Evolutionary conservation across 179 eudicot species (phyloP).

Genomic region (Corrigiola litoralis): DNA sequence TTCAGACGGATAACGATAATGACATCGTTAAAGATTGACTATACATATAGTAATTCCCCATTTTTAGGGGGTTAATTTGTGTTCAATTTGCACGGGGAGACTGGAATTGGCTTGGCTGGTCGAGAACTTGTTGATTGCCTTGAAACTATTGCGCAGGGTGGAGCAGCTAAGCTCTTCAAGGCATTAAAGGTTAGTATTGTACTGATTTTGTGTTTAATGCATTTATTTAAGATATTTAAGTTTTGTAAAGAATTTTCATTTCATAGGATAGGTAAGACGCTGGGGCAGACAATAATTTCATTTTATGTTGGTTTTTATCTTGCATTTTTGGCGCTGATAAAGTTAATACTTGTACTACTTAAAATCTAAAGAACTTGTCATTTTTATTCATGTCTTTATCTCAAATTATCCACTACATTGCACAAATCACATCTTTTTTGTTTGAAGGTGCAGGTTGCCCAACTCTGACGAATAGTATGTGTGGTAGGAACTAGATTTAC

Average conservation of each 20-base stretch:
- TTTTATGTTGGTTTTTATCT: conserved; percentile 99
- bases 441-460: conserved; percentile 75
- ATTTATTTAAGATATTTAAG: too few relatives aligned
- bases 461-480: conserved; percentile 90
- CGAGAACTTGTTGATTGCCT: conserved; percentile 89
- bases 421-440: neutral
- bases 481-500: conserved; percentile 94
- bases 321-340: conserved; percentile 88
- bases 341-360: conserved; percentile 37
- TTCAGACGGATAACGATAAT: conserved; percentile 76
- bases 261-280: conserved; percentile 91
- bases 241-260: conserved; percentile 3
- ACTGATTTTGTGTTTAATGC: too few relatives aligned
- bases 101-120: conserved; percentile 96
- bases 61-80: neutral
- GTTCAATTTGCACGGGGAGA: conserved; percentile 47
- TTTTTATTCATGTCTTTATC: too few relatives aligned
- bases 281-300: conserved; percentile 81
- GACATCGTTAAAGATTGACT: conserved; percentile 40
- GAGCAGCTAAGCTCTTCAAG: conserved; percentile 93
- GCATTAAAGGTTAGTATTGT: conserved; percentile 62
- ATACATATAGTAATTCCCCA: neutral
- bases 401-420: neutral
- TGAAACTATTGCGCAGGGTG: conserved; percentile 98
- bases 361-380: too few relatives aligned